phyloP scores from a whole-genome alignment of 371 early-diverging fungal species.

The Mortierella sp. region DNA sequence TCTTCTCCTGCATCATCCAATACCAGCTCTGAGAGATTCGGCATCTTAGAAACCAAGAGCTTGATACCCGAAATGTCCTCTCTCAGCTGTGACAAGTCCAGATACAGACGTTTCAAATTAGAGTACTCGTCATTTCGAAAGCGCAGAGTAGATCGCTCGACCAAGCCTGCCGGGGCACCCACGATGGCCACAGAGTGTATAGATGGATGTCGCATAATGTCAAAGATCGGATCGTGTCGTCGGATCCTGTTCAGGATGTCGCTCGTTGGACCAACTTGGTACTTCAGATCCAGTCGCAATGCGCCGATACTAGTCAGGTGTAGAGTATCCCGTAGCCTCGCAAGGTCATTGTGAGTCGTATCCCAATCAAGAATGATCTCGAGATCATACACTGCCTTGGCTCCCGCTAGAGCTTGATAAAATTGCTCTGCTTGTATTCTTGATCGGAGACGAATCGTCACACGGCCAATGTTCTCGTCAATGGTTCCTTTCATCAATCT shows the following conservation, averaged over 20 bases:
- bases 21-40: too few relatives aligned
- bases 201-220: too few relatives aligned
- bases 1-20: too few relatives aligned
- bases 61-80: too few relatives aligned
- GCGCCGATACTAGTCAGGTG: background rate
- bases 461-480: background rate
- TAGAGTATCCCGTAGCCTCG: conserved; percentile 1
- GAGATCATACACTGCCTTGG: conserved; percentile 1
- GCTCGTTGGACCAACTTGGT: background rate
- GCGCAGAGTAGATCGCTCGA: too few relatives aligned
- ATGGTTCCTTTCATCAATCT: background rate
- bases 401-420: conserved; percentile 4
- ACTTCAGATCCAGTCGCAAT: background rate
- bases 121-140: too few relatives aligned
- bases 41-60: too few relatives aligned
- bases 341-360: conserved; percentile 9
- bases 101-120: too few relatives aligned
- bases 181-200: too few relatives aligned
- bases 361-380: conserved; percentile 11
- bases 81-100: too few relatives aligned
- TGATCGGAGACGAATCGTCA: background rate
- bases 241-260: conserved; percentile 9
- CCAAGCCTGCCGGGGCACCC: too few relatives aligned
- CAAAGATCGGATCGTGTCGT: background rate
- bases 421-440: conserved; percentile 2